Conservation (phyloP, 805 yeast species). For the Saturnispora quitensis region DNA sequence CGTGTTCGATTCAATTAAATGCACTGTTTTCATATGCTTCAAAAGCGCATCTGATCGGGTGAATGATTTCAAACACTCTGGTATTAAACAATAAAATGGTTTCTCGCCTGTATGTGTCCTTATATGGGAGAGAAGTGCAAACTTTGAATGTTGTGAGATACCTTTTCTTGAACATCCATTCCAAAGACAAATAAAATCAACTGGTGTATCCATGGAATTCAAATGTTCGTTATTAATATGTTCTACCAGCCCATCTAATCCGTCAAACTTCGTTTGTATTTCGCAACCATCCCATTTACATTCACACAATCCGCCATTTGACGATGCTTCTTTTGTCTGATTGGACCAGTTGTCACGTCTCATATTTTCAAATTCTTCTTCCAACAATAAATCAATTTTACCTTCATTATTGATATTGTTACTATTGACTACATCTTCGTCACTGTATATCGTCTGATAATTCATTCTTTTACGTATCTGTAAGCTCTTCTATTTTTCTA, state of each 20-base stretch:
- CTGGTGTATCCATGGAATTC: slow-evolving; percentile 10
- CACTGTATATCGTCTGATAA: slow-evolving; percentile 2
- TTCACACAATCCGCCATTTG: neutral
- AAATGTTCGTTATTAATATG: slow-evolving; percentile 35
- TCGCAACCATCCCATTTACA: slow-evolving; percentile 35
- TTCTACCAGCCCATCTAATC: slow-evolving; percentile 31
- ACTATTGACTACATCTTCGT: neutral
- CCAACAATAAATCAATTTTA: slow-evolving; percentile 16
- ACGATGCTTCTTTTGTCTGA: neutral
- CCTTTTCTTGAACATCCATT: slow-evolving; percentile 46
- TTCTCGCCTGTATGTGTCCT: slow-evolving; percentile 59
- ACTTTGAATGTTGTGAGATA: slow-evolving; percentile 41
- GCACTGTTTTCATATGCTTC: slow-evolving; percentile 54
- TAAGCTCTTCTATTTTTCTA: neutral
- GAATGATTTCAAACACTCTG: slow-evolving; percentile 56
- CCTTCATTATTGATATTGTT: neutral
- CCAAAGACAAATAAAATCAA: slow-evolving; percentile 52
- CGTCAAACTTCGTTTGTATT: slow-evolving; percentile 16
- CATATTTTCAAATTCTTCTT: slow-evolving; percentile 19
- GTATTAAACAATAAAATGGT: slow-evolving; percentile 56
- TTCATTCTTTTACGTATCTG: slow-evolving; percentile 2
- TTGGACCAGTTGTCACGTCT: slow-evolving; percentile 8
- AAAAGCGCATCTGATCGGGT: slow-evolving; percentile 54
- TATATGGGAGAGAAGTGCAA: slow-evolving; percentile 54
- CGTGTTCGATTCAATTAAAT: slow-evolving; percentile 34